Base-by-base conservation (phyloP, 495 filamentous ascomycete species). In the Rhizodiscina lignyota region DNA sequence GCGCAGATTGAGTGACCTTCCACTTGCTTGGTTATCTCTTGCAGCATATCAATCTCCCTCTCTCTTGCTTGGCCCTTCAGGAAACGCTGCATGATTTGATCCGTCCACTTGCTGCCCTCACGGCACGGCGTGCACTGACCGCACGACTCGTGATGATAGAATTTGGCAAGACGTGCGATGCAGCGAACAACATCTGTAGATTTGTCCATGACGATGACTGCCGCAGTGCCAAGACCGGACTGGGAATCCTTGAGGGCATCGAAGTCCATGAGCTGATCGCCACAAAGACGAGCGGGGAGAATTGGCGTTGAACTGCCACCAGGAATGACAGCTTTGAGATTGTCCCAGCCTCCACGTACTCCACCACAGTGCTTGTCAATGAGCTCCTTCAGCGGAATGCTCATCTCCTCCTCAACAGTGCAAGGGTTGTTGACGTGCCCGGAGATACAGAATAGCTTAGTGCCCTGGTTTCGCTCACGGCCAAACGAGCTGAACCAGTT, bases 401-500 rank as follows among this genome's bases (percentile, higher is more conserved):
- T 84, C 89, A 97, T 97, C 62, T 96, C 87, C 59, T 97, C 89
- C 57, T 97, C 89, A 30, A 97, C 87, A 5, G 91, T 96, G 56
- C 70, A 79, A 33, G 89, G 89, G 66, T 96, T 91, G 71, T 96
- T 96, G 64, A 97, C 89, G 59, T 96, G 83, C 18, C 89, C 89
- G 23, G 85, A 94, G 60, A 97, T 94, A 63, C 86, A 94, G 73
- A 79, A 97, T 23, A 97, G 75, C 68, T 97, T 97, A 30, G 89
- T 97, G 53, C 89, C 89, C 37, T 77, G 65, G 61, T 97, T 97
- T 45, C 85, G 77, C 61, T 94, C 86, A 39, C 89, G 84, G 22
- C 89, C 89, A 52, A 96, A 94, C 12, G 63, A 62, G 34, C 77
- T 79, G 60, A 97, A 97, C 89, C 89, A 97, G 59, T 48, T 79